Percentiles rank a stretch among this genome's conserved stretches.
Conservation (phyloP, 306 rosid genomes). For the Cyamopsis tetragonoloba region DNA sequence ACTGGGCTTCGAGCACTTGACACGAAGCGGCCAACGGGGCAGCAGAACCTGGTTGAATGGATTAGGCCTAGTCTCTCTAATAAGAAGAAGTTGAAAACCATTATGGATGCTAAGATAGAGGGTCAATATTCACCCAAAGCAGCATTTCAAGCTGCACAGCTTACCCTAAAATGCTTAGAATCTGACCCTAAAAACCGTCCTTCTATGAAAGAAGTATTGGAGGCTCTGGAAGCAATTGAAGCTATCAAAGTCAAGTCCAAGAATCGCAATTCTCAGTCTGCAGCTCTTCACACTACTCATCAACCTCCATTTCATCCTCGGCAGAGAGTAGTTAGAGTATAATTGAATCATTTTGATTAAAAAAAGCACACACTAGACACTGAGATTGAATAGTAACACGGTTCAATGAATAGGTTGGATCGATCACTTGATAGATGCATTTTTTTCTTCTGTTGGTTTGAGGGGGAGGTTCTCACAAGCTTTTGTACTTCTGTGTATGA, state of each 20-base stretch:
- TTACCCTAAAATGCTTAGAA: conserved; percentile 56
- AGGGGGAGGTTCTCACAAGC: not conserved
- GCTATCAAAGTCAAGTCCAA: conserved; percentile 37
- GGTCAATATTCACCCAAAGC: conserved; percentile 76
- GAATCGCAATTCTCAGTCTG: not conserved
- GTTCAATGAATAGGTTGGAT: not conserved
- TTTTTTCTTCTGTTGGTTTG: not conserved
- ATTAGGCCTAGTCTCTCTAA: conserved; percentile 46
- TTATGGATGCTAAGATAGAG: conserved; percentile 62
- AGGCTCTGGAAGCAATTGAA: conserved; percentile 50
- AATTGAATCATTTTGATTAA: not conserved
- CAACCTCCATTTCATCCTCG: not conserved
- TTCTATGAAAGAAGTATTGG: conserved; percentile 74
- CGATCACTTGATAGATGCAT: not conserved
- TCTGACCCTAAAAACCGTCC: conserved; percentile 68
- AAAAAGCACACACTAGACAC: no score
- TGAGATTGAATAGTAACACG: not conserved
- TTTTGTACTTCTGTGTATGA: not conserved
- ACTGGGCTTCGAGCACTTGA: conserved; percentile 65
- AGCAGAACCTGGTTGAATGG: conserved; percentile 71
- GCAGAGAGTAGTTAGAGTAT: conserved; percentile 17
- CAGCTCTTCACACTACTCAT: not conserved
- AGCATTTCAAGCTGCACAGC: conserved; percentile 45
- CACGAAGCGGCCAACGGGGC: conserved; percentile 43
- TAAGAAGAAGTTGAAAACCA: conserved; percentile 44